phyloP scores from a whole-genome alignment of 2,329 filamentous ascomycete species.

The Venturia oleaginea region DNA sequence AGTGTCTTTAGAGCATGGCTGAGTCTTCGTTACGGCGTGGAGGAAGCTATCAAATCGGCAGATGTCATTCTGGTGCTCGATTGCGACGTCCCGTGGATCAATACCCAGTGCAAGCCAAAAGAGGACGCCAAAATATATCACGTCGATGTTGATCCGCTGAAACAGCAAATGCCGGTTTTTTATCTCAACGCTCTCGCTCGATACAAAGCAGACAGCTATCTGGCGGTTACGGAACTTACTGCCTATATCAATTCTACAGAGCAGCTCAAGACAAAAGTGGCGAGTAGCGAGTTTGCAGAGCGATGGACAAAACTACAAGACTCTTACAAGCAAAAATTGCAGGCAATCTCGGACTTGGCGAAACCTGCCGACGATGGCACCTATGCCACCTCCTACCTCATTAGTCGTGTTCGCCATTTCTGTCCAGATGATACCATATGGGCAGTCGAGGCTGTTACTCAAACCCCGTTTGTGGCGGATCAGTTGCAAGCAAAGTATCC shows the following conservation, averaged over 20 bases:
- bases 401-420: conserved; percentile 45
- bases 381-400: conserved; percentile 52
- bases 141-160: conserved; percentile 58
- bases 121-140: conserved; percentile 51
- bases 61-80: conserved; percentile 81
- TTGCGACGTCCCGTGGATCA: conserved; percentile 90
- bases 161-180: conserved; percentile 51
- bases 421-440: conserved; percentile 61
- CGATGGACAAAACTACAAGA: conserved; percentile 49
- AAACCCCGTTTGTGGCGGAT: conserved; percentile 57
- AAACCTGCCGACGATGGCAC: conserved; percentile 52
- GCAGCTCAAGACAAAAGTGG: conserved; percentile 33
- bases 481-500: conserved; percentile 60
- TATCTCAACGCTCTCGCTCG: conserved; percentile 44
- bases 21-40: conserved; percentile 62
- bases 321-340: conserved; percentile 50
- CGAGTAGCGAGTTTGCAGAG: conserved; percentile 30
- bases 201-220: conserved; percentile 43
- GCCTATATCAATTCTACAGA: conserved; percentile 46
- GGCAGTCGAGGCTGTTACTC: conserved; percentile 70
- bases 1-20: conserved; percentile 31
- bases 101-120: conserved; percentile 58
- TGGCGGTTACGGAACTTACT: conserved; percentile 60
- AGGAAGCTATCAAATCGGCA: conserved; percentile 63
- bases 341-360: conserved; percentile 49